phyloP scores from a whole-genome alignment of 139 green algal species.

The Tetradesmus lagerheimii region DNA sequence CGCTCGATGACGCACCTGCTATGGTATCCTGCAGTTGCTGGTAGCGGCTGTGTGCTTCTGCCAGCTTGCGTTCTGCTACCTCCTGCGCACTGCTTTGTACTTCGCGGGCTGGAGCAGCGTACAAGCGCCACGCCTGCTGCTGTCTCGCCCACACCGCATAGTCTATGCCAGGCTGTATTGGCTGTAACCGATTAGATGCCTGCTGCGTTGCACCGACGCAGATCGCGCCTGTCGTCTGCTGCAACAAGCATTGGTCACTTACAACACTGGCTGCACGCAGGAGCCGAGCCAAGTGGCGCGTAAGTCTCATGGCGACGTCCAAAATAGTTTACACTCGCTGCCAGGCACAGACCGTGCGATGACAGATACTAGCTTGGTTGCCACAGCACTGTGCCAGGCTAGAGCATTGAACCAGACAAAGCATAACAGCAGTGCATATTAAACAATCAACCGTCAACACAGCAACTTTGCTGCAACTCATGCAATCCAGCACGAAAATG shows the following conservation, averaged over 20 bases:
- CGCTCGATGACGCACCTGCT: neutral
- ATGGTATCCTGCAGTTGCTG: neutral
- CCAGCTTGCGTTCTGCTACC: conserved; percentile 41
- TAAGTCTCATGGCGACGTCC: neutral
- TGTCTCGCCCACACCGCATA: conserved; percentile 15
- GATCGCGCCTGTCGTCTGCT: neutral
- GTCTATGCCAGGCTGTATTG: neutral
- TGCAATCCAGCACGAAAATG: too few species aligned
- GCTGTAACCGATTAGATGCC: neutral
- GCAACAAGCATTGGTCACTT: neutral
- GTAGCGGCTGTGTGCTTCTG: neutral
- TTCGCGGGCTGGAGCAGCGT: conserved; percentile 3
- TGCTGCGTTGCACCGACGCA: neutral
- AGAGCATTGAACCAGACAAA: neutral
- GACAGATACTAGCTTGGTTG: neutral
- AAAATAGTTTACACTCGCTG: neutral
- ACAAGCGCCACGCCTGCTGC: conserved; percentile 14
- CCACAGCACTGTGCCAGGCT: neutral
- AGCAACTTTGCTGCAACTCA: too few species aligned
- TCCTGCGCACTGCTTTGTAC: conserved; percentile 12
- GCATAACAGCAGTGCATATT: neutral
- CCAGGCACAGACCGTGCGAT: neutral
- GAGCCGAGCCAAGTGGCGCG: neutral
- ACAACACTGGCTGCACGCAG: neutral
- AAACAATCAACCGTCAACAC: too few species aligned